These are phyloP conservation scores for Psilocybe sp. DNA, from an alignment of 768 basidiomycete genomes.

Conservation along the genomic window DNA sequence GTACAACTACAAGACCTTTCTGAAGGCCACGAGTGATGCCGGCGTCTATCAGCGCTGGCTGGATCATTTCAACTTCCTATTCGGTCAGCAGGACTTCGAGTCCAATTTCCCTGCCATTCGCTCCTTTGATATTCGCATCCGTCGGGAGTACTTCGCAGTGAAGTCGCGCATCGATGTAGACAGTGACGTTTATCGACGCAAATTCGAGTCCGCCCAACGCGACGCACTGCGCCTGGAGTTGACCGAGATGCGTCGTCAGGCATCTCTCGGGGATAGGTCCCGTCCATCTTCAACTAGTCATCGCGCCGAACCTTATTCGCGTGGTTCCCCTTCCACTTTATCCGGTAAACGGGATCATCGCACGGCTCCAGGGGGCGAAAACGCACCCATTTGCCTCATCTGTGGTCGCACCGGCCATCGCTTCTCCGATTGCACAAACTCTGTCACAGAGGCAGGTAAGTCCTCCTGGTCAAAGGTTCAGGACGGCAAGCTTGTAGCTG, in stretches of 20 bases:
- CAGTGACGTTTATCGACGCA: too few relatives aligned
- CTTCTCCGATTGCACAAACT: conserved; percentile 7
- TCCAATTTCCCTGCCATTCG: conserved; percentile 11
- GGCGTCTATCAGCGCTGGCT: neutral
- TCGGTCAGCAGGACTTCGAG: conserved; percentile 6
- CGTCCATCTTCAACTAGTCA: neutral
- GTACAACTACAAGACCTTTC: conserved; percentile 6
- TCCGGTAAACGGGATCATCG: neutral
- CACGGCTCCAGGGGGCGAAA: neutral
- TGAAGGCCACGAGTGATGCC: neutral
- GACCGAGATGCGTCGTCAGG: too few relatives aligned
- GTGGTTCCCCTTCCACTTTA: neutral
- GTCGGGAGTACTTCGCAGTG: conserved; percentile 2
- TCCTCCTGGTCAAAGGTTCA: neutral
- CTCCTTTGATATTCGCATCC: conserved; percentile 9
- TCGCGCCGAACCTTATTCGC: neutral
- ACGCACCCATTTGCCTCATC: conserved; percentile 15
- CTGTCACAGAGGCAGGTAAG: conserved; percentile 6
- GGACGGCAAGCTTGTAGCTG: neutral
- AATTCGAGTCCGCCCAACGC: neutral
- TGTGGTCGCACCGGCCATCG: conserved; percentile 10
- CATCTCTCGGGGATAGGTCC: too few relatives aligned
- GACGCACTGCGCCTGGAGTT: neutral
- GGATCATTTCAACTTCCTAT: conserved; percentile 4
- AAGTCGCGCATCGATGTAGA: neutral